These are phyloP conservation scores for Casuarina equisetifolia DNA, from an alignment of 306 rosid genomes.

Conservation along the genomic window DNA sequence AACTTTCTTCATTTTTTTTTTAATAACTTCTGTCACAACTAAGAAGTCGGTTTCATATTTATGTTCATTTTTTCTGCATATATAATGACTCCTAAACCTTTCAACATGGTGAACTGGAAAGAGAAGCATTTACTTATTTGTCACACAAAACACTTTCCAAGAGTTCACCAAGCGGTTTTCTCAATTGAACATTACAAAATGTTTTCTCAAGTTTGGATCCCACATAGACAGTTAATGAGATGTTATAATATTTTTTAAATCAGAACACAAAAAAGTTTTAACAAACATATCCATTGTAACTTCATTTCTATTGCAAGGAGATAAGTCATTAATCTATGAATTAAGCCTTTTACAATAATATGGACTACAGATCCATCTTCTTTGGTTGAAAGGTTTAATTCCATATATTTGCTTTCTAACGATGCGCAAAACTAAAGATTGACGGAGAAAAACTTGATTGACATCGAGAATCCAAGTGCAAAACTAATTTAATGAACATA, in stretches of 20 bases:
- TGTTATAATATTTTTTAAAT: too few species aligned
- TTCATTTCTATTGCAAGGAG: not conserved
- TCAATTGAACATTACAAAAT: not conserved
- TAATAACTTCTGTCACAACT: too few species aligned
- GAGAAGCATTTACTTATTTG: too few species aligned
- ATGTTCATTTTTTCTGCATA: too few species aligned
- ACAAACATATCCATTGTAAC: not conserved
- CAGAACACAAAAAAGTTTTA: too few species aligned
- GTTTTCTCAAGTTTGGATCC: not conserved
- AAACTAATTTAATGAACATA: not conserved
- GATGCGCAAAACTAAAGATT: not conserved
- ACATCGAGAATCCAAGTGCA: not conserved
- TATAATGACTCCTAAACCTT: too few species aligned
- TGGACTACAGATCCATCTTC: not conserved
- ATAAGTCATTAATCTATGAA: not conserved
- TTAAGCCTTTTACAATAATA: not conserved
- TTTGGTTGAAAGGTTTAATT: not conserved
- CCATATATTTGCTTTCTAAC: not conserved
- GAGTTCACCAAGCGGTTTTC: too few species aligned
- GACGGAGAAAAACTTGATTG: not conserved
- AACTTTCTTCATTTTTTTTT: too few species aligned
- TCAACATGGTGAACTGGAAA: too few species aligned
- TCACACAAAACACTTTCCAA: too few species aligned
- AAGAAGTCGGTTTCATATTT: too few species aligned
- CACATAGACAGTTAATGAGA: too few species aligned